Base-by-base conservation (phyloP, 1,139 yeast genomes). In the Geotrichum restrictum region DNA sequence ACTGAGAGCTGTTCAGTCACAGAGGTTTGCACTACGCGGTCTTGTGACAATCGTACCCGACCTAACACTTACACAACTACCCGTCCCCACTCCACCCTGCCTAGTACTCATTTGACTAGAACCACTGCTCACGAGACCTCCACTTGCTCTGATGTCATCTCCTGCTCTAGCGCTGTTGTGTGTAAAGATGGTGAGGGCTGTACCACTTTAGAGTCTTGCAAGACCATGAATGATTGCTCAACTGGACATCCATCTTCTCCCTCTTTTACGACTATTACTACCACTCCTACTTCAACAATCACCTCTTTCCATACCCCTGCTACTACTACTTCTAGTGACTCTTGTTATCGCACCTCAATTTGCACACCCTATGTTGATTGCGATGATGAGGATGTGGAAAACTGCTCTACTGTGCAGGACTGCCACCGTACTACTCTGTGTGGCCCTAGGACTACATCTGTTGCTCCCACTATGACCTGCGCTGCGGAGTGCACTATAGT, bases 1-100 rank as follows among this genome's bases (percentile, higher is more conserved):
- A n/a, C n/a, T n/a, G n/a, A n/a, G n/a, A n/a, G n/a, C n/a, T n/a
- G n/a, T n/a, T n/a, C n/a, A n/a, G n/a, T n/a, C n/a, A n/a, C n/a
- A n/a, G n/a, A n/a, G n/a, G n/a, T n/a, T n/a, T n/a, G n/a, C n/a
- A n/a, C n/a, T n/a, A n/a, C n/a, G n/a, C n/a, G n/a, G n/a, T n/a
- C n/a, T n/a, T n/a, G n/a, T n/a, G n/a, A n/a, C n/a, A n/a, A n/a
- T n/a, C n/a, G n/a, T n/a, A n/a, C n/a, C n/a, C n/a, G n/a, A n/a
- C n/a, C 68, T 49, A 52, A 65, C 45, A 44, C 61, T 14, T 56
- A 60, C 31, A 52, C 59, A 33, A 43, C 62, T 32, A 36, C 64
- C 56, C 48, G 49, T 32, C 43, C 57, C 53, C 31, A 18, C 53
- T 34, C 14, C 38, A 33, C 11, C 40, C 8, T 13, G 6, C 14